phyloP scores from a whole-genome alignment of 164 flowering plant species.

The Echeveria elegans region DNA sequence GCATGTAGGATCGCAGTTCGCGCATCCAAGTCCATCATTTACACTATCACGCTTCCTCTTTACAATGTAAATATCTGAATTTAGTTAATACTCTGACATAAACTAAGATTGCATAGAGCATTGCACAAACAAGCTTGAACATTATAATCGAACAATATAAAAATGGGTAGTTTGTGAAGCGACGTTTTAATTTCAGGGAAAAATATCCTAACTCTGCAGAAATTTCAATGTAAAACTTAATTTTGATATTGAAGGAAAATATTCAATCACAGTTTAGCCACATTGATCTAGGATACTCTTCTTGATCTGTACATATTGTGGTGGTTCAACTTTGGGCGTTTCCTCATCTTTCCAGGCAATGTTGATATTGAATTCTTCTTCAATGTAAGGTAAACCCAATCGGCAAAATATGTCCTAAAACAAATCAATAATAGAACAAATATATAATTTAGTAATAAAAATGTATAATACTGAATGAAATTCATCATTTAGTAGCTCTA shows the following conservation, averaged over 20 bases:
- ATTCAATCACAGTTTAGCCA: neutral
- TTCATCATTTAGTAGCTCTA: neutral
- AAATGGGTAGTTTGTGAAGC: neutral
- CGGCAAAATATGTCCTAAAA: slow-evolving; percentile 63
- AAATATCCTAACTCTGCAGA: neutral
- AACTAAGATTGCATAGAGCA: neutral
- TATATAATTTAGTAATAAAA: neutral
- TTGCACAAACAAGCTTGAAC: neutral
- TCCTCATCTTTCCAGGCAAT: slow-evolving; percentile 35
- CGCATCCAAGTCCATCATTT: slow-evolving; percentile 65
- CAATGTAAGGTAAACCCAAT: slow-evolving; percentile 64
- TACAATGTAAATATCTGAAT: slow-evolving; percentile 68
- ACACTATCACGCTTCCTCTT: slow-evolving; percentile 68
- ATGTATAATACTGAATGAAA: neutral
- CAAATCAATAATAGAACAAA: slow-evolving; percentile 7
- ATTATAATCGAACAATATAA: neutral
- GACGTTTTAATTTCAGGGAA: no score
- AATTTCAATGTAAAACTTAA: neutral
- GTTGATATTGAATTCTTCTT: slow-evolving; percentile 70
- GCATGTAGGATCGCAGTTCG: slow-evolving; percentile 54
- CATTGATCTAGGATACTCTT: slow-evolving; percentile 67
- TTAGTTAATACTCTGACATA: slow-evolving; percentile 27
- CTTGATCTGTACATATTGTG: slow-evolving; percentile 70
- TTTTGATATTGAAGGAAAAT: neutral
- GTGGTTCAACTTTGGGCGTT: slow-evolving; percentile 46